phyloP scores from a whole-genome alignment of 2,329 filamentous ascomycete genomes.

The Aspergillus viridinutans region DNA sequence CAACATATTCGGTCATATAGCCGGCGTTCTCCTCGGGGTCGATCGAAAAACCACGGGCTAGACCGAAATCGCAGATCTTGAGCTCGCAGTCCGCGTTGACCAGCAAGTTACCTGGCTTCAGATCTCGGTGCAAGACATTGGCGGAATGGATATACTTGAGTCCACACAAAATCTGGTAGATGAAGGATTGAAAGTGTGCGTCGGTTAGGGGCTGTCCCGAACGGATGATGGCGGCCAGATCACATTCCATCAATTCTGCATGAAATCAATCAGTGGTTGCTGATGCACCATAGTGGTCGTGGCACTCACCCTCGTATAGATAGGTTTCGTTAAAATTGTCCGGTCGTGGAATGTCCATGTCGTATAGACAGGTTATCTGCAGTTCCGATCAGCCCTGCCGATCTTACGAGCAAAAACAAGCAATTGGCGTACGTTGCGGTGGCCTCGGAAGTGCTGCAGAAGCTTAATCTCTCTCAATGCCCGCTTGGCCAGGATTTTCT shows the following conservation, averaged over 20 bases:
- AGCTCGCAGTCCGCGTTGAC: slow-evolving; percentile 99
- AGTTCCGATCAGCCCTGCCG: slow-evolving; percentile 33
- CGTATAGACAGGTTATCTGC: slow-evolving; percentile 96
- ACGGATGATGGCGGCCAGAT: slow-evolving; percentile 94
- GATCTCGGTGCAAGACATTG: slow-evolving; percentile 91
- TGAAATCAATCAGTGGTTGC: slow-evolving; percentile 4
- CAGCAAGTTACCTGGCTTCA: slow-evolving; percentile 94
- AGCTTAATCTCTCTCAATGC: slow-evolving; percentile 98
- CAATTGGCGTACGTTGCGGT: slow-evolving; percentile 65
- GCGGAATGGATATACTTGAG: slow-evolving; percentile 99
- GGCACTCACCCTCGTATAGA: slow-evolving; percentile 80
- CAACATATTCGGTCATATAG: slow-evolving; percentile 99
- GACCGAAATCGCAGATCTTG: slow-evolving; percentile 97
- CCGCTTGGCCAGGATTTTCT: slow-evolving; percentile 98
- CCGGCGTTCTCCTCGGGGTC: slow-evolving; percentile 97
- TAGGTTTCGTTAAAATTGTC: slow-evolving; percentile 99
- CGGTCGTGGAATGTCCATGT: slow-evolving; percentile 97
- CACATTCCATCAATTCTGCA: slow-evolving; percentile 96
- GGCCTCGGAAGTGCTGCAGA: slow-evolving; percentile 91
- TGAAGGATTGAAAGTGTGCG: slow-evolving; percentile 99
- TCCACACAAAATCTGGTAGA: slow-evolving; percentile 98
- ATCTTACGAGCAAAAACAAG: neutral
- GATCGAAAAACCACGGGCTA: slow-evolving; percentile 93
- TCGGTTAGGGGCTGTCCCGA: slow-evolving; percentile 96
- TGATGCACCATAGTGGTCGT: neutral